Percentiles rank a stretch among this genome's conserved stretches.
phyloP scores from a whole-genome alignment of 768 basidiomycete species.

The Mycena filopes region DNA sequence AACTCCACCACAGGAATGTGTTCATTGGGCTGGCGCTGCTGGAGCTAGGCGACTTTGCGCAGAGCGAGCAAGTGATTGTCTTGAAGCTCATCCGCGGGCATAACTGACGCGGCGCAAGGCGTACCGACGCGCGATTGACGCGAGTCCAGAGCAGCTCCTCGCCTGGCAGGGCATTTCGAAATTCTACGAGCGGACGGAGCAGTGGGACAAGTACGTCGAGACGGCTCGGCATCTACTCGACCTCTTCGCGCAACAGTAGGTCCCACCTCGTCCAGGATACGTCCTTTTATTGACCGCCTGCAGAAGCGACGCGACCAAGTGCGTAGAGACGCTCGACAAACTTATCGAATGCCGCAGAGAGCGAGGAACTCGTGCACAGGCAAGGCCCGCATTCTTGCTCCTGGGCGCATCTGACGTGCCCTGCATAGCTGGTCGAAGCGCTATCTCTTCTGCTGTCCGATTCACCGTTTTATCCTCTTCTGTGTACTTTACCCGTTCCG shows the following conservation, averaged over 20 bases:
- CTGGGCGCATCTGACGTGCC: conserved; percentile 6
- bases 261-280: not conserved
- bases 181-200: conserved; percentile 72
- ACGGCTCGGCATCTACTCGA: conserved; percentile 67
- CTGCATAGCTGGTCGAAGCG: conserved; percentile 70
- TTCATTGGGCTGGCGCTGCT: conserved; percentile 85
- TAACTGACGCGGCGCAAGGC: conserved; percentile 55
- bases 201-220: conserved; percentile 68
- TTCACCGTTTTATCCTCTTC: conserved; percentile 68
- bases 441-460: conserved; percentile 80
- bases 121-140: conserved; percentile 79
- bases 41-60: conserved; percentile 74
- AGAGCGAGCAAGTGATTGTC: conserved; percentile 83
- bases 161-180: conserved; percentile 90
- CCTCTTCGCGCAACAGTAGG: conserved; percentile 67
- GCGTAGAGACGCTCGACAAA: conserved; percentile 85
- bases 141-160: conserved; percentile 75
- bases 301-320: conserved; percentile 82
- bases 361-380: conserved; percentile 71
- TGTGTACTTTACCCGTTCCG: conserved; percentile 76
- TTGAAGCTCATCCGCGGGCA: conserved; percentile 1
- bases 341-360: conserved; percentile 70
- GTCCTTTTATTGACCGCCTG: conserved; percentile 7
- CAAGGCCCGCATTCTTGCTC: conserved; percentile 39
- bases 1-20: conserved; percentile 67